A percentile compares a stretch with the other conserved stretches of the same genome.
These are phyloP conservation scores for Fusarium sp. DNA, from an alignment of 2,329 filamentous ascomycete genomes.

Conservation along the genomic window DNA sequence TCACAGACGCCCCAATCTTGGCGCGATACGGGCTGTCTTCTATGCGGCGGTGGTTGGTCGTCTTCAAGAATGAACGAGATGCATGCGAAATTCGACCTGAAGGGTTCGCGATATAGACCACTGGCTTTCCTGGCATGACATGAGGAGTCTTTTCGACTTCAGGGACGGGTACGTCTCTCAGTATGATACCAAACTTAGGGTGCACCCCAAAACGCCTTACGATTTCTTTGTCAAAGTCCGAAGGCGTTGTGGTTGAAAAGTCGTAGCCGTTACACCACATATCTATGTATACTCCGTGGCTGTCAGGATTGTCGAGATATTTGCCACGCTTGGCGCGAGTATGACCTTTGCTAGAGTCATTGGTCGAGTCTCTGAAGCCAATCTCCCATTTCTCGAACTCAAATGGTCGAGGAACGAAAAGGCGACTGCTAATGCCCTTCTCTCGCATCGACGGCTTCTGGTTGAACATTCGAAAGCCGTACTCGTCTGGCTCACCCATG, in stretches of 20 bases:
- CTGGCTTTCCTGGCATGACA: constrained; percentile 59
- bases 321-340: constrained; percentile 64
- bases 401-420: constrained; percentile 60
- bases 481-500: constrained; percentile 61
- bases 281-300: constrained; percentile 65
- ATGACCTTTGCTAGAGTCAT: constrained; percentile 65
- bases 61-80: constrained; percentile 57
- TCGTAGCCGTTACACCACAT: constrained; percentile 65
- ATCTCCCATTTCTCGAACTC: constrained; percentile 66
- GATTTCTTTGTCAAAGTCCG: constrained; percentile 63
- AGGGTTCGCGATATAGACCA: constrained; percentile 61
- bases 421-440: constrained; percentile 63
- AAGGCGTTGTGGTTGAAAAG: constrained; percentile 58
- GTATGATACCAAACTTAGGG: constrained; percentile 64
- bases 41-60: constrained; percentile 50
- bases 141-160: constrained; percentile 54
- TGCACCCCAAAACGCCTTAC: constrained; percentile 64
- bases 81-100: constrained; percentile 61
- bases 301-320: constrained; percentile 65
- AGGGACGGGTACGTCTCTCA: constrained; percentile 60
- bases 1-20: constrained; percentile 51
- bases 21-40: constrained; percentile 50
- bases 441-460: constrained; percentile 55
- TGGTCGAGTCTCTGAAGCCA: constrained; percentile 68
- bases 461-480: constrained; percentile 60